Percentiles rank a stretch among this genome's conserved stretches.
Evolutionary conservation across 202 grass and related monocot genomes (phyloP).

Genomic region (Panicum hallii): DNA sequence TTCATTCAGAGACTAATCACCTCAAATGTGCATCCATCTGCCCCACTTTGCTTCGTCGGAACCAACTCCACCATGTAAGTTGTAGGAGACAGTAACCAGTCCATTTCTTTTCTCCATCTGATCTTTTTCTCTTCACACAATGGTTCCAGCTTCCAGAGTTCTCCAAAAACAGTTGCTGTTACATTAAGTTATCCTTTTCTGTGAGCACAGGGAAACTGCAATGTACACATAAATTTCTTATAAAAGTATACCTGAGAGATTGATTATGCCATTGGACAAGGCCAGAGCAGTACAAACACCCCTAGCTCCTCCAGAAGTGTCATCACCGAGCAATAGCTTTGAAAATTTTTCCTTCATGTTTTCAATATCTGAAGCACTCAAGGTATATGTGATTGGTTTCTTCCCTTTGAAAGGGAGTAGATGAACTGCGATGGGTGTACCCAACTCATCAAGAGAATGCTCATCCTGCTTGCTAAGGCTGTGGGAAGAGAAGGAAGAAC

Average conservation of each 20-base stretch:
- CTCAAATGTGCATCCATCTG: slow-evolving; percentile 82
- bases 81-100: slow-evolving; percentile 92
- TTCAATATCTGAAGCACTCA: slow-evolving; percentile 80
- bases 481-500: slow-evolving; percentile 78
- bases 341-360: slow-evolving; percentile 92
- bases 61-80: slow-evolving; percentile 98
- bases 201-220: neutral
- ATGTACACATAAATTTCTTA: slow-evolving; percentile 8
- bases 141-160: slow-evolving; percentile 97
- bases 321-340: slow-evolving; percentile 89
- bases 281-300: slow-evolving; percentile 82
- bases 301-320: slow-evolving; percentile 76
- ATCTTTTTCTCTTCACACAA: slow-evolving; percentile 80
- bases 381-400: slow-evolving; percentile 62
- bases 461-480: slow-evolving; percentile 75
- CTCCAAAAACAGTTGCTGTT: slow-evolving; percentile 87
- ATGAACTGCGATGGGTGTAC: slow-evolving; percentile 56
- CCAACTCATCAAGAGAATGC: slow-evolving; percentile 62
- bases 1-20: slow-evolving; percentile 45
- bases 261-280: slow-evolving; percentile 88
- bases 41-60: slow-evolving; percentile 83
- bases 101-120: slow-evolving; percentile 95
- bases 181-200: slow-evolving; percentile 27
- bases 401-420: slow-evolving; percentile 78
- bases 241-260: slow-evolving; percentile 76